Evolutionary conservation across 2,329 filamentous ascomycete genomes (phyloP).

Genomic region (Zopfia rhizophila): DNA sequence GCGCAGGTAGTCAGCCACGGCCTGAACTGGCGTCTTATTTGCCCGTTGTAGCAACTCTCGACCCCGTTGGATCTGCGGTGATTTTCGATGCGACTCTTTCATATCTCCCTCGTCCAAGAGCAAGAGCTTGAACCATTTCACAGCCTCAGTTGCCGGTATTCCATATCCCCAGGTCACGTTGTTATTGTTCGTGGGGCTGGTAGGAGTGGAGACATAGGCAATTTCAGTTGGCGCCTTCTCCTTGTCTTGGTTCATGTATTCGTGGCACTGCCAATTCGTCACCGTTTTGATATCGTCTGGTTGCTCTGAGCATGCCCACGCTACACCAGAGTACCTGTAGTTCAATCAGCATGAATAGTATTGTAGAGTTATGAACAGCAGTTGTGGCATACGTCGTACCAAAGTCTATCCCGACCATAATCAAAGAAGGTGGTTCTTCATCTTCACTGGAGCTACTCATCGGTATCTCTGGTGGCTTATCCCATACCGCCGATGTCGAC

Average conservation of each 20-base stretch:
- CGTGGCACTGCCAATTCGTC: neutral
- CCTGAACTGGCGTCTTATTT: slow-evolving; percentile 19
- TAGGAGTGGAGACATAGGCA: too few relatives aligned
- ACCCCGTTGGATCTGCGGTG: too few relatives aligned
- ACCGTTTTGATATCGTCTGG: neutral
- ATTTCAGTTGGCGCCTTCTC: too few relatives aligned
- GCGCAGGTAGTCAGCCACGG: slow-evolving; percentile 24
- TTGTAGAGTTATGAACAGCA: neutral
- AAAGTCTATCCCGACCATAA: slow-evolving; percentile 44
- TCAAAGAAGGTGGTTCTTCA: neutral
- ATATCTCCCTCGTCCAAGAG: too few relatives aligned
- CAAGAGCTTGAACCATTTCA: too few relatives aligned
- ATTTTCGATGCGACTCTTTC: too few relatives aligned
- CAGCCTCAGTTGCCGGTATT: too few relatives aligned
- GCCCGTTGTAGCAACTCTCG: too few relatives aligned
- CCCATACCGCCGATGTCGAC: slow-evolving; percentile 3
- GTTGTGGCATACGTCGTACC: slow-evolving; percentile 43
- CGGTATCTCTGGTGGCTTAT: neutral
- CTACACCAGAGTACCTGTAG: slow-evolving; percentile 39
- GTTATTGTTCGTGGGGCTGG: neutral
- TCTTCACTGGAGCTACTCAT: slow-evolving; percentile 1
- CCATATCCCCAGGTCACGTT: neutral
- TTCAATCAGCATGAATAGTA: slow-evolving; percentile 4
- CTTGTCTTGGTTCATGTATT: too few relatives aligned
- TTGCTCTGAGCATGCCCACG: slow-evolving; percentile 31